Evolutionary conservation across 257 asterid genomes (phyloP).

Genomic region (Rhazya stricta): DNA sequence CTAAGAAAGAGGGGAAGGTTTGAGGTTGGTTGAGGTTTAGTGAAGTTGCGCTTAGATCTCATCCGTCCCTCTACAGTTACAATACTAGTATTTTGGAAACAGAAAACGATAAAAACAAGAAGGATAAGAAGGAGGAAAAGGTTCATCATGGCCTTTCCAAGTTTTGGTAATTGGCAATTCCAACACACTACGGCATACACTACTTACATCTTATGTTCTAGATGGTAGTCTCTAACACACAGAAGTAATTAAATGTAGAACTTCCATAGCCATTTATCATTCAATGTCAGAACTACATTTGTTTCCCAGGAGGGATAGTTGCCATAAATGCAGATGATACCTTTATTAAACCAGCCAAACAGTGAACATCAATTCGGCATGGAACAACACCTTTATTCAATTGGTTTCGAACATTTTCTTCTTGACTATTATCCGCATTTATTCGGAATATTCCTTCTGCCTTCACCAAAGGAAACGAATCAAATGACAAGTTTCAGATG

Average conservation of each 20-base stretch:
- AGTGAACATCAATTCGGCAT: conserved; percentile 70
- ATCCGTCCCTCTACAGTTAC: not conserved
- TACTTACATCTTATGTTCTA: not conserved
- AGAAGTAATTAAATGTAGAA: not conserved
- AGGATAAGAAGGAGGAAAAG: not conserved
- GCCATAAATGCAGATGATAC: conserved; percentile 22
- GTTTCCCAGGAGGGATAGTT: not conserved
- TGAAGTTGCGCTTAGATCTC: not conserved
- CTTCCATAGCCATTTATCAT: not conserved
- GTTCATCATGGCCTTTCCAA: not conserved
- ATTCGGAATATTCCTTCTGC: conserved; percentile 90
- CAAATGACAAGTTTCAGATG: conserved; percentile 1
- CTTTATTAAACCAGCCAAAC: conserved; percentile 91
- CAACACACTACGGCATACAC: not conserved
- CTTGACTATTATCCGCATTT: conserved; percentile 68
- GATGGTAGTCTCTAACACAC: not conserved
- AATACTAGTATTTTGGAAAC: not conserved
- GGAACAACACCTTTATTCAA: conserved; percentile 66
- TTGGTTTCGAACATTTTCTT: conserved; percentile 55
- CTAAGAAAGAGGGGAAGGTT: not conserved
- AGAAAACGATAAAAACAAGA: not conserved
- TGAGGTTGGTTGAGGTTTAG: not conserved
- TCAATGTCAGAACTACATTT: not conserved
- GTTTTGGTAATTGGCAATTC: not conserved
- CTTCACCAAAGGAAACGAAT: conserved; percentile 27